Evolutionary conservation across 2,329 filamentous ascomycete species (phyloP), one percentile per base, ranked within the genome.

Genomic region (Esteya vermicola): DNA sequence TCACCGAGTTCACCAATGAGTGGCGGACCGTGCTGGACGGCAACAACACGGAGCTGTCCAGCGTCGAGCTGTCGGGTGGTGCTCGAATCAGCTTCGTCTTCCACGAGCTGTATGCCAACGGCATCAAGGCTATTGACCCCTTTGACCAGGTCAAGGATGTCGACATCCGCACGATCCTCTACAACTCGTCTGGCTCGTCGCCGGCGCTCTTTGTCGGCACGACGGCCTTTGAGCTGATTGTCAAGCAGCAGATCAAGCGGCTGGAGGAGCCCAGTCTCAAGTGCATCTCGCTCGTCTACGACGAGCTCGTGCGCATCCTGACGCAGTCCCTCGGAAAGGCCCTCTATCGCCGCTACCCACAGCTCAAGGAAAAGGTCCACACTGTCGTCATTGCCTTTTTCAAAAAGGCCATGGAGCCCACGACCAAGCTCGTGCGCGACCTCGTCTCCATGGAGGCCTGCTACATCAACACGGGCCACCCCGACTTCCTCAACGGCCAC

Each of bases 71-170:
- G 45, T 96, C 91, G 6, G 91, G 91, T 47, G 91, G 91, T 66
- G 91, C 91, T 40, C 82, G 91, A 75, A 98, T 98, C 59, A 94
- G 86, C 57, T 98, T 98, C 56, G 91, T 98, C 34, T 98, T 96
- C 73, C 91, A 98, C 63, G 91, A 98, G 61, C 72, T 98, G 14
- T 98, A 98, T 64, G 81, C 86, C 42, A 96, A 96, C 58, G 91
- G 91, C 64, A 75, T 98, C 57, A 96, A 96, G 70, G 88, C 91
- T 2, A 81, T 98, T 33, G 93, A 98, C 60, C 91, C 91, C 27
- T 98, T 98, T 58, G 91, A 98, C 53, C 74, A 88, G 48, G 86
- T 96, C 60, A 98, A 96, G 67, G 91, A 98, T 58, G 79, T 89
- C 45, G 91, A 98, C 55, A 98, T 98, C 52, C 81, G 93, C 51